Evolutionary conservation across 1,284 basidiomycete species (phyloP).

Genomic region (Tilletia horrida): DNA sequence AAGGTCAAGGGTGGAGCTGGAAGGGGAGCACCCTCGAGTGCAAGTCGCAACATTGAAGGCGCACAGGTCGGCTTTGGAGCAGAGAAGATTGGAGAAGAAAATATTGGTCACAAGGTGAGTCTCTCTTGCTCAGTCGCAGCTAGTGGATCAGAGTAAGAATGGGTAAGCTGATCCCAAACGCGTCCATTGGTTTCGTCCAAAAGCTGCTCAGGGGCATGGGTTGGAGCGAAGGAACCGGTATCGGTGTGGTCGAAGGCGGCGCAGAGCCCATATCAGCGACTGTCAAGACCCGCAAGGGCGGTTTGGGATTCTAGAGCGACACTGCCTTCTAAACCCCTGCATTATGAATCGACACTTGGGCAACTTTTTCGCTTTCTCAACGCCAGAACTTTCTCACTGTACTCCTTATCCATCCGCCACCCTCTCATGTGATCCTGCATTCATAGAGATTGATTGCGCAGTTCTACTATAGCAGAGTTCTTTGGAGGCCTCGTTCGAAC

Average conservation of each 20-base stretch:
- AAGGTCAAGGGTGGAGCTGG: conserved; percentile 17
- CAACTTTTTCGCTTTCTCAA: not conserved
- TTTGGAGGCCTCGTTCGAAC: conserved; percentile 38
- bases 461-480: not conserved
- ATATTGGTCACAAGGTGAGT: conserved; percentile 47
- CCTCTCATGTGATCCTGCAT: not conserved
- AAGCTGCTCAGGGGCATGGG: conserved; percentile 50
- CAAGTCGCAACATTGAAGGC: conserved; percentile 47
- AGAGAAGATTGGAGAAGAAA: conserved; percentile 49
- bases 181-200: not conserved
- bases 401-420: not conserved
- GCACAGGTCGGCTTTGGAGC: conserved; percentile 50
- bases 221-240: conserved; percentile 48
- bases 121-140: not conserved
- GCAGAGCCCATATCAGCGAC: conserved; percentile 49
- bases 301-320: conserved; percentile 39
- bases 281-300: conserved; percentile 47
- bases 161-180: not conserved
- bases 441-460: not conserved
- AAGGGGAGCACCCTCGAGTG: conserved; percentile 28
- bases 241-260: conserved; percentile 45
- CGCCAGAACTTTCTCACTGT: not conserved
- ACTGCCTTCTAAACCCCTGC: not conserved
- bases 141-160: not conserved
- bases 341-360: not conserved